A percentile compares a stretch with the other conserved stretches of the same genome.
phyloP scores from a whole-genome alignment of 2,329 filamentous ascomycete species.

The Macroventuria anomochaeta region DNA sequence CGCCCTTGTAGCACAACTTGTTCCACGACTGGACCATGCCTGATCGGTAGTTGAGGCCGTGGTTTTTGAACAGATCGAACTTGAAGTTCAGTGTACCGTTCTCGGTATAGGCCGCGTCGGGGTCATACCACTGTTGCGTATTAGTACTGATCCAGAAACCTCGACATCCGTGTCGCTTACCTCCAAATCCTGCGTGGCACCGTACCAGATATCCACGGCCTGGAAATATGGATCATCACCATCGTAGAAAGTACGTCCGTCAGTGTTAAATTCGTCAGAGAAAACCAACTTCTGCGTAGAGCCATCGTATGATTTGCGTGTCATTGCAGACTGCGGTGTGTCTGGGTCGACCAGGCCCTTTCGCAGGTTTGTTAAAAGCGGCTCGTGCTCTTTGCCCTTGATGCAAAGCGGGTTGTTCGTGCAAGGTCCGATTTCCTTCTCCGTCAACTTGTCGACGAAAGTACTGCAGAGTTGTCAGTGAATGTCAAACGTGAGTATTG shows the following conservation, averaged over 20 bases:
- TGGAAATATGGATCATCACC: constrained; percentile 74
- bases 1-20: constrained; percentile 74
- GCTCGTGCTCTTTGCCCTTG: constrained; percentile 53
- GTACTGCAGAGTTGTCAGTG: constrained; percentile 55
- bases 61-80: constrained; percentile 70
- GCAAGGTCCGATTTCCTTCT: constrained; percentile 48
- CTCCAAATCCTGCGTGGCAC: constrained; percentile 72
- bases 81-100: constrained; percentile 68
- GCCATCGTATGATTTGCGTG: constrained; percentile 64
- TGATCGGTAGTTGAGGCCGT: constrained; percentile 70
- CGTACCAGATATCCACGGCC: constrained; percentile 74
- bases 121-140: constrained; percentile 68
- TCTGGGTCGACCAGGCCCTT: constrained; percentile 69
- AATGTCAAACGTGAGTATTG: neutral
- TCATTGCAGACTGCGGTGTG: constrained; percentile 65
- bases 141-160: constrained; percentile 12
- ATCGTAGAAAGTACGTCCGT: constrained; percentile 72
- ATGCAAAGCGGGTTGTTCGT: constrained; percentile 58
- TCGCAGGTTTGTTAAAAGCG: constrained; percentile 67
- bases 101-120: constrained; percentile 68
- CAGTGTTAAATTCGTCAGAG: constrained; percentile 74
- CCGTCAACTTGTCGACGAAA: constrained; percentile 59
- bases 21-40: constrained; percentile 81
- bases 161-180: constrained; percentile 44
- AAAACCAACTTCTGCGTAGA: constrained; percentile 70